phyloP scores from a whole-genome alignment of 352 stramenopile species.

The Pythium oligandrum region DNA sequence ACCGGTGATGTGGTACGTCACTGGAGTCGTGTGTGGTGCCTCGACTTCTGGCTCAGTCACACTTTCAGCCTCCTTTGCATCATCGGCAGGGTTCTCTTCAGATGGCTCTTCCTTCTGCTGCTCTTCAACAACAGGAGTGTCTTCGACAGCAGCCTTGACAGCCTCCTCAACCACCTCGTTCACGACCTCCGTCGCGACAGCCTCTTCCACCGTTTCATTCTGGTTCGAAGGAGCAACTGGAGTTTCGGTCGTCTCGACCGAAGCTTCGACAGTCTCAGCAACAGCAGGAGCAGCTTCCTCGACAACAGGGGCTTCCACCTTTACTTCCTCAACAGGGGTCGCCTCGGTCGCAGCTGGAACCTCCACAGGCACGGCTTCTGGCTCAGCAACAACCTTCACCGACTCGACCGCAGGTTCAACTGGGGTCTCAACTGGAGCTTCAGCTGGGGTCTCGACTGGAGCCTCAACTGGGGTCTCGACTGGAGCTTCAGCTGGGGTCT shows the following conservation, averaged over 20 bases:
- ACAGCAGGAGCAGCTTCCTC: constrained; percentile 1
- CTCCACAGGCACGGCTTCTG: constrained; percentile 3
- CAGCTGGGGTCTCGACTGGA: not conserved
- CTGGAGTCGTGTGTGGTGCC: not conserved
- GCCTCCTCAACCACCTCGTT: constrained; percentile 1
- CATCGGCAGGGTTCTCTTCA: not conserved
- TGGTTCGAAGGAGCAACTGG: not conserved
- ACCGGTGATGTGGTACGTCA: constrained; percentile 34
- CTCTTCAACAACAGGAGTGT: not conserved
- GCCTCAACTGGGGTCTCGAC: constrained; percentile 3
- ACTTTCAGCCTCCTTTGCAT: constrained; percentile 4
- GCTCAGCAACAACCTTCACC: constrained; percentile 2
- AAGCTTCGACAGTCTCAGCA: not conserved
- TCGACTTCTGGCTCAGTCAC: constrained; percentile 11
- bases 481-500: constrained; percentile 4
- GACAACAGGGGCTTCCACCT: not conserved
- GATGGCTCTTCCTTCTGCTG: constrained; percentile 1
- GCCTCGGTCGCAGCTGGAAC: constrained; percentile 1
- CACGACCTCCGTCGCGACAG: constrained; percentile 4
- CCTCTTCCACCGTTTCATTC: constrained; percentile 8
- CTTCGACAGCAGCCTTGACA: not conserved
- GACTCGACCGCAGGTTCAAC: constrained; percentile 2
- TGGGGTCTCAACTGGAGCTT: not conserved
- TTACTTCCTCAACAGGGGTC: constrained; percentile 3
- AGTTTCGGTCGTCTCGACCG: not conserved